Percentiles rank a stretch among this genome's conserved stretches.
Evolutionary conservation across 2,329 filamentous ascomycete species (phyloP).

Genomic region (Paramyrothecium roridum): DNA sequence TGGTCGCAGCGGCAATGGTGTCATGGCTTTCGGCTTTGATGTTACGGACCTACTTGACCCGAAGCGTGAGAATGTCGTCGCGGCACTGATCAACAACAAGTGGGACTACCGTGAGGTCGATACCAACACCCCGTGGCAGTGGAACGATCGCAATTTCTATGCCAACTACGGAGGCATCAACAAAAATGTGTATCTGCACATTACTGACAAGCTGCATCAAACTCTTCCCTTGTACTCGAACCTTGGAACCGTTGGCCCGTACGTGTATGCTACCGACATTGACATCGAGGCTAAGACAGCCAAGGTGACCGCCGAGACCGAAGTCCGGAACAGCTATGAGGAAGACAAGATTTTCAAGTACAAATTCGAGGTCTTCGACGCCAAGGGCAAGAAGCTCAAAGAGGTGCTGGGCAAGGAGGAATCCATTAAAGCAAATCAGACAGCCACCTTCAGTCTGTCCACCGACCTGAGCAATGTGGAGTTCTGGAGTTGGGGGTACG

Average conservation of each 20-base stretch:
- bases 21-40: neutral
- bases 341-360: neutral
- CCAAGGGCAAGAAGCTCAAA: neutral
- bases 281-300: neutral
- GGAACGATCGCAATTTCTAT: neutral
- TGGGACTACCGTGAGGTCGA: neutral
- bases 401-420: neutral
- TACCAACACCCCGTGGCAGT: neutral
- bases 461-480: neutral
- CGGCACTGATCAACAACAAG: neutral
- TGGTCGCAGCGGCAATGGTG: neutral
- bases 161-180: neutral
- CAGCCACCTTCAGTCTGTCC: neutral
- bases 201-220: neutral
- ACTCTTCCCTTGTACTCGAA: neutral
- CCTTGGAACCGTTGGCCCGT: neutral
- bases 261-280: neutral
- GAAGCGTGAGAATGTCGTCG: neutral
- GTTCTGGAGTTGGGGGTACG: neutral
- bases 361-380: neutral
- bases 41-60: neutral
- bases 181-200: neutral
- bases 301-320: neutral
- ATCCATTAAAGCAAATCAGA: neutral
- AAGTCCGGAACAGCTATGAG: neutral